A percentile compares a stretch with the other conserved stretches of the same genome.
Evolutionary conservation across 2,329 filamentous ascomycete genomes (phyloP).

Genomic region (Parasarocladium wereldwijsianum): DNA sequence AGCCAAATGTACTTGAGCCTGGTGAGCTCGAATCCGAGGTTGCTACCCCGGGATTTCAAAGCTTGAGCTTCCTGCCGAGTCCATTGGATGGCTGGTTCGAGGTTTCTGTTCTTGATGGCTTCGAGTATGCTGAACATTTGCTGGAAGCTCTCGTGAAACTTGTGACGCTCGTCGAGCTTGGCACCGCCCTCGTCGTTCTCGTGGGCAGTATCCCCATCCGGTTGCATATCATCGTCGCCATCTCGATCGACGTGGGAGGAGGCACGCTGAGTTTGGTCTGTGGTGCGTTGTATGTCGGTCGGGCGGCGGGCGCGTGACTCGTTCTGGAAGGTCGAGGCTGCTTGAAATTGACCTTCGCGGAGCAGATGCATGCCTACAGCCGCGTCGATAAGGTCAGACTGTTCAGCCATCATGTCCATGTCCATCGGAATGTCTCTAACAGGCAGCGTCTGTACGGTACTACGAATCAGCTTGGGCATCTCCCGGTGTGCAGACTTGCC

Average conservation of each 20-base stretch:
- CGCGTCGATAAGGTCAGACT: slow-evolving; percentile 69
- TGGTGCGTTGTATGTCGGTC: too few species aligned
- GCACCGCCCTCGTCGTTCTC: slow-evolving; percentile 11
- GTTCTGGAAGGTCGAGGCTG: slow-evolving; percentile 70
- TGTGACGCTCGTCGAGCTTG: slow-evolving; percentile 22
- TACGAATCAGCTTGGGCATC: slow-evolving; percentile 7
- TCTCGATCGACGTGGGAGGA: slow-evolving; percentile 12
- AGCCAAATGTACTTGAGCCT: slow-evolving; percentile 83
- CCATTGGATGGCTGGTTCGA: slow-evolving; percentile 79
- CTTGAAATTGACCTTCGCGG: slow-evolving; percentile 82
- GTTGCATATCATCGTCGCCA: slow-evolving; percentile 19
- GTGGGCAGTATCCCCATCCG: too few species aligned
- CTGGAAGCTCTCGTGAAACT: slow-evolving; percentile 62
- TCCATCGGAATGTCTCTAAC: slow-evolving; percentile 56
- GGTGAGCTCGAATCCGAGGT: slow-evolving; percentile 88
- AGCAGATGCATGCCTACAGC: slow-evolving; percentile 95
- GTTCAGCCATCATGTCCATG: slow-evolving; percentile 63
- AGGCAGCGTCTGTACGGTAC: slow-evolving; percentile 19
- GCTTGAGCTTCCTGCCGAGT: slow-evolving; percentile 54
- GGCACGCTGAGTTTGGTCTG: slow-evolving; percentile 4
- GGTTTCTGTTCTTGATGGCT: slow-evolving; percentile 58
- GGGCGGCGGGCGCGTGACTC: too few species aligned
- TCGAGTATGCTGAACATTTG: slow-evolving; percentile 85
- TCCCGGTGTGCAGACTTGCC: background rate
- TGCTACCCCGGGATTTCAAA: slow-evolving; percentile 72